Base-by-base conservation (phyloP, 2,329 filamentous ascomycete species). In the Cordyceps fumosorosea region DNA sequence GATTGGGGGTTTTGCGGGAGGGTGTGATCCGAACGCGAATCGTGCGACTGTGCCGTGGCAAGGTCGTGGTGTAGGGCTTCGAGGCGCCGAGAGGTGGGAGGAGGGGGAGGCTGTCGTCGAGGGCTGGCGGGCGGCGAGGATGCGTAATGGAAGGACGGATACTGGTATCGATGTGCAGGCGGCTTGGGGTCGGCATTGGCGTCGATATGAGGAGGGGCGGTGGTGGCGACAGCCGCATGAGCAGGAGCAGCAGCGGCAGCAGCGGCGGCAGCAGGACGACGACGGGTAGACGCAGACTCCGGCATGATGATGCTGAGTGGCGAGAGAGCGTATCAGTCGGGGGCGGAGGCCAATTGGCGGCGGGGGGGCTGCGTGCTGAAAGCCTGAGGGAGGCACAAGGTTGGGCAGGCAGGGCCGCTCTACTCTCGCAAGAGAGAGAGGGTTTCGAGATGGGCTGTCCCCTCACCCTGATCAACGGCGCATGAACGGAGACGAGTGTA, bases 401-500 rank as follows among this genome's bases (percentile, higher is more conserved):
- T 52, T 45, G 37, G 10, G 60, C 53, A 62, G 44, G 44, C 16
- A 37, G 42, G 56, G 58, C 58, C 60, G 34, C 34, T 37, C 40
- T n/a, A 45, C 62, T 60, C 65, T 62, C 48, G 32, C 47, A n/a
- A 44, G 34, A 37, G 58, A 48, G 54, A 62, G 66, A 56, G 64
- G 67, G 74, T 75, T 75, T 75, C 73, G 75, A 74, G 74, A 73
- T 71, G 74, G 42, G 60, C 70, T 73, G 71, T 57, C 55, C 69
- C 72, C 71, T 72, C 72, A 76, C 74, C 76, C 76, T 78, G 78
- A 78, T 77, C 77, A 72, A 72, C 75, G 77, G 77, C 74, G 78
- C 77, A 80, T 77, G 73, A 60, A 60, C 57, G 57, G 37, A 53
- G 57, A n/a, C 57, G 57, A 53, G 24, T 24, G 44, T 22, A 37